Conservation (phyloP, 1,139 yeast species). For the Yueomyces sp. region DNA sequence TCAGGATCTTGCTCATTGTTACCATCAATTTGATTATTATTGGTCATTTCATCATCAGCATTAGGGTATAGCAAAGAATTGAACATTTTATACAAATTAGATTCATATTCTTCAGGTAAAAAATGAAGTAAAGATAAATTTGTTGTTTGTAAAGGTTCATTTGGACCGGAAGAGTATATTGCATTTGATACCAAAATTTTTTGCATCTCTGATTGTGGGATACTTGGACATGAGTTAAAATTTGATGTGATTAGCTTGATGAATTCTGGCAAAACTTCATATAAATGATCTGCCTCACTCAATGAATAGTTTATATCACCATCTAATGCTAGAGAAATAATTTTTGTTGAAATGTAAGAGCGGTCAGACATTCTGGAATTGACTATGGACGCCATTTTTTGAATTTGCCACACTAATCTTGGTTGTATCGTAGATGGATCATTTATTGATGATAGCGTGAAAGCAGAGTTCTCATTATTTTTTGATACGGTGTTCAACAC, state of each 20-base stretch:
- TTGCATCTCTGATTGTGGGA: not conserved
- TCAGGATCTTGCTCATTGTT: constrained; percentile 2
- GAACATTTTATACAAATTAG: constrained; percentile 22
- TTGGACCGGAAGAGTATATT: constrained; percentile 9
- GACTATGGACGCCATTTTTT: not conserved
- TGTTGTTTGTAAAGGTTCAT: constrained; percentile 11
- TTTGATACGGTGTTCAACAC: not conserved
- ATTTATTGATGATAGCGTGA: not conserved
- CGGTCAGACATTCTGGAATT: constrained; percentile 9
- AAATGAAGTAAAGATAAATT: constrained; percentile 19
- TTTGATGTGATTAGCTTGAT: constrained; percentile 13
- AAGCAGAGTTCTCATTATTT: not conserved
- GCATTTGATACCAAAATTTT: constrained; percentile 14
- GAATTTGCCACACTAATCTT: not conserved
- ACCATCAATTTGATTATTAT: constrained; percentile 1
- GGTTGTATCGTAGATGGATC: not conserved
- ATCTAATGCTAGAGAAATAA: constrained; percentile 11
- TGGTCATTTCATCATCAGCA: constrained; percentile 6
- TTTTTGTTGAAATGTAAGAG: constrained; percentile 13
- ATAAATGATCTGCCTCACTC: constrained; percentile 14
- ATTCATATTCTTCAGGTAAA: constrained; percentile 22
- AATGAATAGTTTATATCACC: constrained; percentile 8
- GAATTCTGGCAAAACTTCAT: constrained; percentile 18
- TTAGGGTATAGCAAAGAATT: constrained; percentile 20
- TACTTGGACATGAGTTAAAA: not conserved